Percentiles rank a stretch among this genome's conserved stretches.
Conservation (phyloP, 495 filamentous ascomycete genomes). For the Cladorrhinum samala region DNA sequence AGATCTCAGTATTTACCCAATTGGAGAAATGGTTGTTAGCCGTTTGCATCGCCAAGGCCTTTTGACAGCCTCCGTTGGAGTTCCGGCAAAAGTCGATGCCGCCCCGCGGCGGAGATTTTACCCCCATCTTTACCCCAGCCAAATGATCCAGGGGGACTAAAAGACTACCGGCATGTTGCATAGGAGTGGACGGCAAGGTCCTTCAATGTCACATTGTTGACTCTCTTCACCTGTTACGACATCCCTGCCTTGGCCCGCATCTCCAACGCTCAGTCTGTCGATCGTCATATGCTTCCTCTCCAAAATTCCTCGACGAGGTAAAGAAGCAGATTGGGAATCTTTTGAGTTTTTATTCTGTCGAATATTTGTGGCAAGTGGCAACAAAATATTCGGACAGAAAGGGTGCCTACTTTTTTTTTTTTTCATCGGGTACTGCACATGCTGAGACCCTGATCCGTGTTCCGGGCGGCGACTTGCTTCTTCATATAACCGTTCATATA, state of each 20-base stretch:
- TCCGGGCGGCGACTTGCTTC: not conserved
- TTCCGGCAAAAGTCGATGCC: constrained; percentile 16
- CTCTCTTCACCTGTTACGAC: not conserved
- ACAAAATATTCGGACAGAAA: too few species aligned
- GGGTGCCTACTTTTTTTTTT: too few species aligned
- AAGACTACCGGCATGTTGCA: constrained; percentile 11
- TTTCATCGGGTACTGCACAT: too few species aligned
- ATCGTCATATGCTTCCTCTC: too few species aligned
- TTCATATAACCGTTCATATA: constrained; percentile 22
- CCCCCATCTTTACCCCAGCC: constrained; percentile 4
- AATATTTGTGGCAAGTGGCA: too few species aligned
- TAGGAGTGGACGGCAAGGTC: not conserved
- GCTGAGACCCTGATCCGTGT: too few species aligned
- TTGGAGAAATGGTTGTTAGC: too few species aligned
- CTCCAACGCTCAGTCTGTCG: not conserved
- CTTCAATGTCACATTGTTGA: not conserved
- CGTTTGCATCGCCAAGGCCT: not conserved
- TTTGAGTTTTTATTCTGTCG: not conserved
- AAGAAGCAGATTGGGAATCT: not conserved
- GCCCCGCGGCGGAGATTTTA: constrained; percentile 8
- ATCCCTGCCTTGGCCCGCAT: not conserved
- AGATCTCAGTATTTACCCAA: too few species aligned
- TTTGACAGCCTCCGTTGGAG: constrained; percentile 2
- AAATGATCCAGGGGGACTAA: not conserved
- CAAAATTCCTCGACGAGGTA: too few species aligned